Conservation (phyloP, 352 stramenopile species). For the Peronospora destructor region DNA sequence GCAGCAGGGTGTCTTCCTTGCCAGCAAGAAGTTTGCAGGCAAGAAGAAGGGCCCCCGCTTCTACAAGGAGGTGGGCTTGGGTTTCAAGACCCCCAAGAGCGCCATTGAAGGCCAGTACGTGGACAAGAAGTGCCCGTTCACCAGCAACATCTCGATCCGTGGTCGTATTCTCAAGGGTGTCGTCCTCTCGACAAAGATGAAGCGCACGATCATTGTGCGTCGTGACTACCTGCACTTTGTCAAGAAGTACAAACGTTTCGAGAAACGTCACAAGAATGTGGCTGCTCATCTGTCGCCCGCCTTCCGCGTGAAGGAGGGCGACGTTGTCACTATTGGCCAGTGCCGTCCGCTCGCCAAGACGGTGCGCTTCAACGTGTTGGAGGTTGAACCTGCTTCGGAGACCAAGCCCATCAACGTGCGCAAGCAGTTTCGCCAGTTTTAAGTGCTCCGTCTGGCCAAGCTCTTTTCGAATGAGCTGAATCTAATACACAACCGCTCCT, state of each 20-base stretch:
- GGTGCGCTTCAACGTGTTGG: constrained; percentile 99
- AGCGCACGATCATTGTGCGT: constrained; percentile 98
- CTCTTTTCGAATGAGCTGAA: constrained; percentile 5
- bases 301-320: constrained; percentile 98
- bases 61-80: constrained; percentile 95
- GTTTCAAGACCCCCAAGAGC: constrained; percentile 97
- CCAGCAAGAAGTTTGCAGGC: constrained; percentile 91
- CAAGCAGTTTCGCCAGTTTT: constrained; percentile 99
- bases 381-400: constrained; percentile 94
- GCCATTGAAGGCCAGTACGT: constrained; percentile 95
- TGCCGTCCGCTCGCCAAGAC: constrained; percentile 99
- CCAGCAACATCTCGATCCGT: constrained; percentile 98
- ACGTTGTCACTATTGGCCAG: constrained; percentile 99
- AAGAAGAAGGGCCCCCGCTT: constrained; percentile 95
- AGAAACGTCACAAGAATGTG: constrained; percentile 99
- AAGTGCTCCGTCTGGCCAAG: constrained; percentile 35
- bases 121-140: constrained; percentile 99
- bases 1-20: constrained; percentile 97
- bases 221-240: constrained; percentile 99
- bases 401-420: constrained; percentile 95
- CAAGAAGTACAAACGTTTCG: constrained; percentile 99
- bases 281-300: constrained; percentile 95
- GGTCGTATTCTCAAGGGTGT: constrained; percentile 97
- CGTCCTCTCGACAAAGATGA: constrained; percentile 99
- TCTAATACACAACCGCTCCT: constrained; percentile 23